Evolutionary conservation across 1,284 basidiomycete genomes (phyloP), one percentile per base, ranked within the genome.

Genomic region (Tranzscheliella williamsii): DNA sequence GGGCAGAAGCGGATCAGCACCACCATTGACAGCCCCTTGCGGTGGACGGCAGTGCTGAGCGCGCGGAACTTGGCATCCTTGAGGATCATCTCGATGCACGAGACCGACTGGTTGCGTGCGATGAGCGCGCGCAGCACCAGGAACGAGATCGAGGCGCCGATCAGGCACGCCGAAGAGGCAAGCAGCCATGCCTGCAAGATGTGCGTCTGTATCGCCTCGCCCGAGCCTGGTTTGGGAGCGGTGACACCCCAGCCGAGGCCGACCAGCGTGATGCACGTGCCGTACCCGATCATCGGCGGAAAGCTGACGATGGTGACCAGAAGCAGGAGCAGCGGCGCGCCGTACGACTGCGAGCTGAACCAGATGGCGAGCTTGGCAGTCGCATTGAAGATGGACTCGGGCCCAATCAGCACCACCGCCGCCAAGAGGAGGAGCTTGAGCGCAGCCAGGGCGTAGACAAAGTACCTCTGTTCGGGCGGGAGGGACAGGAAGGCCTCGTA

Each of bases 1-100:
- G 74, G 74, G 26, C 69, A 70, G 44, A 69, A 68, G 2, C 70
- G 48, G n/a, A 73, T 57, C 11, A 76, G 44, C n/a, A 75, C 52
- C 2, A 63, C 64, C 65, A 76, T 73, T 16, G 36, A 26, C 1
- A 66, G 42, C 2, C 73, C 73, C 5, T 49, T 47, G 3, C 53
- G 33, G 3, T 52, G 43, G 1, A 76, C 67, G 3, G 74, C 74
- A 9, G 39, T 49, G 32, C 66, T 65, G 26, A 76, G 61, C 2
- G 74, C 74, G 11, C 34, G 42, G 41, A 66, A 71, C 5, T 61
- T 67, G 6, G 46, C 37, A 31, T 71, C 69, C 13, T 45, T 45
- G 29, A 61, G 57, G 13, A 67, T 38, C 23, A 21, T 32, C 6
- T 36, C 49, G n/a, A 67, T 40, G 43, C 42, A 48, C 2, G 27